Evolutionary conservation across 2,329 filamentous ascomycete species (phyloP), one percentile per base, ranked within the genome.

Genomic region (Fusarium xylarioides): DNA sequence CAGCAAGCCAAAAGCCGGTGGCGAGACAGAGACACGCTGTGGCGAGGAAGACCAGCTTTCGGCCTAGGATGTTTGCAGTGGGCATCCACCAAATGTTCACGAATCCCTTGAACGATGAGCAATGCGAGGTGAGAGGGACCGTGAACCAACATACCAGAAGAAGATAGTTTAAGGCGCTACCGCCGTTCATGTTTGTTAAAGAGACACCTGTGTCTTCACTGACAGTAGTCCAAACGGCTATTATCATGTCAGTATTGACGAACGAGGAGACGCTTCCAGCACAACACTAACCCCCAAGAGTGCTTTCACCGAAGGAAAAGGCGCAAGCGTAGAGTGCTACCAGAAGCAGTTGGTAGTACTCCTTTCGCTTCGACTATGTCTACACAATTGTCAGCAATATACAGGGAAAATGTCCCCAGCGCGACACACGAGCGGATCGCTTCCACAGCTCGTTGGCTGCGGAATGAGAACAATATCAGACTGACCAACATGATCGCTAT

Each of bases 311-410:
- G 1, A 37, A 52, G 2, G 32, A 52, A 16, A 52, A 52, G n/a
- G 32, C 23, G 2, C 49, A 37, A 3, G 49, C 49, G 2, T 52
- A 52, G 4, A 52, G 18, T 0, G 49, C 49, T 0, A 37, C 32
- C 6, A 52, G 18, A 3, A 52, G 18, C 2, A 52, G 1, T 2
- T 52, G 49, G 5, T 37, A 37, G 10, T 52, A 37, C 3, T 52
- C 37, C 18, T 37, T 52, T 26, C 32, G 9, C 12, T 52, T 37
- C 9, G 49, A 26, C 49, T 32, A 37, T 6, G 32, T 52, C 34
- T 53, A 8, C 0, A 3, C 1, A 2, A 11, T 1, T 3, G 49
- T 28, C 10, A 50, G 3, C 3, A 5, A 23, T 23, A 7, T 5
- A 30, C 4, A 16, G 5, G 7, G 4, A 47, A 14, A 7, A 18